Base-by-base conservation (phyloP, 371 early-diverging fungal species). In the Neoconidiobolus thromboides region DNA sequence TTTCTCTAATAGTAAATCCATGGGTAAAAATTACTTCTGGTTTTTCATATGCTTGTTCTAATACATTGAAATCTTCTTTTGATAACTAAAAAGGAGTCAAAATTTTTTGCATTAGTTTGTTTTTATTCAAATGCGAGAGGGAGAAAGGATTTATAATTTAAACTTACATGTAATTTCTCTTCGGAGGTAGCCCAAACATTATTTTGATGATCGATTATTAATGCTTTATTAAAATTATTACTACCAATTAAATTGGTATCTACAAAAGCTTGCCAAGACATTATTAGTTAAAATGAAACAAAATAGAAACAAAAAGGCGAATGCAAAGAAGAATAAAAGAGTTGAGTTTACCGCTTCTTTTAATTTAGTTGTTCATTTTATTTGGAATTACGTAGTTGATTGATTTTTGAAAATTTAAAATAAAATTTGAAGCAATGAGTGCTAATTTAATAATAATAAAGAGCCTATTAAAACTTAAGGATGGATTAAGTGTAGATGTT, bases 181-280 rank as follows among this genome's bases (percentile, higher is more conserved):
- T 57, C 14, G 6, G 57, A 57, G 10, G 41, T 57, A 12, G 57
- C 57, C 57, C 57, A 57, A 6, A 40, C 38, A 4, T 57, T 15
- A 43, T 38, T 10, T n/a, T 57, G 43, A 26, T 57, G 57, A 46
- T 44, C 57, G 1, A 12, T 43, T 12, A 57, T 57, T 5, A 44
- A 42, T 7, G 57, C 57, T 43, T 57, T 41, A 3, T 15, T 43
- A 14, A 57, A 44, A 57, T 57, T 36, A 44, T 44, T 44, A 43
- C 43, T 14, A 44, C 57, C 57, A 9, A 57, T 37, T 14, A 57
- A 46, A 52, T 54, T 53, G 2, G 57, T 57, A 57, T 57, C 57
- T 40, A 57, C 57, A 43, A 57, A 57, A 43, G 57, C 57, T 57
- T 57, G 57, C 57, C 57, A 57, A 6, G 57, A 57, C 57, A 57